Percentiles rank a stretch among this genome's conserved stretches.
These are phyloP conservation scores for Yamadazyma dendronema DNA, from an alignment of 1,139 yeast genomes.

Conservation along the genomic window DNA sequence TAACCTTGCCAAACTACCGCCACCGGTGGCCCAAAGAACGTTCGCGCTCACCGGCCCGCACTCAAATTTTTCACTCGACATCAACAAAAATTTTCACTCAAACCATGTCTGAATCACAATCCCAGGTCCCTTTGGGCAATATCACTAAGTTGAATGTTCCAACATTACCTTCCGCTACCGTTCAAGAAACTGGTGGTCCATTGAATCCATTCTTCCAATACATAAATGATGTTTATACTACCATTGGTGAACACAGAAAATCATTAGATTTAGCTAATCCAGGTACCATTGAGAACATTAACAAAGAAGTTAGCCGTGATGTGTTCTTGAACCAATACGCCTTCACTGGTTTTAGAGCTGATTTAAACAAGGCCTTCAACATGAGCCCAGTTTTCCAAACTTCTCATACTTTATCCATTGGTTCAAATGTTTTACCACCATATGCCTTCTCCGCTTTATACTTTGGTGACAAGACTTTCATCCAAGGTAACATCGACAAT, in stretches of 20 bases:
- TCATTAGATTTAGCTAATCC: conserved; percentile 85
- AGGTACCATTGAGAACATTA: conserved; percentile 91
- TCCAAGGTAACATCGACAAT: conserved; percentile 90
- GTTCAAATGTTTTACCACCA: conserved; percentile 84
- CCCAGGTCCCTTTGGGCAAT: conserved; percentile 48
- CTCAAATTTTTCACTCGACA: conserved; percentile 12
- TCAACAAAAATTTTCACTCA: conserved; percentile 6
- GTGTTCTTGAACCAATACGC: conserved; percentile 87
- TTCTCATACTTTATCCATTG: conserved; percentile 89
- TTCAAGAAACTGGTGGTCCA: conserved; percentile 44
- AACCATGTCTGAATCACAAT: conserved; percentile 18
- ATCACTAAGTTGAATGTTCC: conserved; percentile 52
- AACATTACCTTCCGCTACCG: conserved; percentile 57
- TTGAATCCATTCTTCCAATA: conserved; percentile 81
- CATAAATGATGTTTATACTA: conserved; percentile 72
- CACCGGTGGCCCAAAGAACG: too few relatives aligned
- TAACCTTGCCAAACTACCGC: too few relatives aligned
- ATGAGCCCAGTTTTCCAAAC: conserved; percentile 97
- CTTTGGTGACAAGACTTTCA: conserved; percentile 81
- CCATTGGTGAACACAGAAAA: conserved; percentile 74
- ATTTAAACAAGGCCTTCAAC: conserved; percentile 86
- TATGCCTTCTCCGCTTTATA: conserved; percentile 90
- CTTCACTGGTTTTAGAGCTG: conserved; percentile 97
- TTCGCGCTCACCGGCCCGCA: neutral
- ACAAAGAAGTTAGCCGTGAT: conserved; percentile 90